phyloP scores from a whole-genome alignment of 441 rosid genomes.

The Brassica hybrid region DNA sequence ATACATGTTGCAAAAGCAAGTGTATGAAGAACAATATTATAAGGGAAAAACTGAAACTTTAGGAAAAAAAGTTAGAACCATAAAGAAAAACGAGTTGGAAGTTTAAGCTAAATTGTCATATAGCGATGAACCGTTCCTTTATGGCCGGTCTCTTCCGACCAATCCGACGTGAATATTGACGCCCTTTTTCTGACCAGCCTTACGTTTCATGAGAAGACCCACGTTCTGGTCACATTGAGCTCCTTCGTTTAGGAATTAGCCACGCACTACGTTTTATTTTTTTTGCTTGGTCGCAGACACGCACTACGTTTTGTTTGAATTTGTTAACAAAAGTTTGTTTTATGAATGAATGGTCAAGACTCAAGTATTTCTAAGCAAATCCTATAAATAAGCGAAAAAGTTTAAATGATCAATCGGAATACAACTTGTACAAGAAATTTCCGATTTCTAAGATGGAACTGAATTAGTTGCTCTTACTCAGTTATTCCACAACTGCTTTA shows the following conservation, averaged over 20 bases:
- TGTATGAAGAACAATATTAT: constrained; percentile 9
- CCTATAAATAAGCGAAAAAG: background rate
- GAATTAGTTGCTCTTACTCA: background rate
- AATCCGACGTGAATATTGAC: constrained; percentile 33
- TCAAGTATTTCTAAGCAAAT: background rate
- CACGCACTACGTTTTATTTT: constrained; percentile 27
- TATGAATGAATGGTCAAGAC: background rate
- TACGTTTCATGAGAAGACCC: constrained; percentile 33
- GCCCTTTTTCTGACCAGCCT: constrained; percentile 30
- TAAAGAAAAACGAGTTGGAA: constrained; percentile 3
- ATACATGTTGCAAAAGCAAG: constrained; percentile 31
- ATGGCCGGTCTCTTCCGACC: constrained; percentile 40
- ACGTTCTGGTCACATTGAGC: constrained; percentile 38
- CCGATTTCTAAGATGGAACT: background rate
- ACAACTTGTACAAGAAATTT: background rate
- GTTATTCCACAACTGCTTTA: background rate
- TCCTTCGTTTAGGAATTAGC: constrained; percentile 13
- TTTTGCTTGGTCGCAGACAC: background rate
- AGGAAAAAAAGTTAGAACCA: background rate
- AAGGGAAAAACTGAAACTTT: too few species aligned
- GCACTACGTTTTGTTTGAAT: background rate
- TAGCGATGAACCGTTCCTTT: constrained; percentile 33
- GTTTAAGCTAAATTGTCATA: constrained; percentile 31
- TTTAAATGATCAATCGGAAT: background rate
- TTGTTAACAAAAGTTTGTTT: background rate